Conservation (phyloP, 164 flowering plant genomes). For the Warburgia ugandensis region DNA sequence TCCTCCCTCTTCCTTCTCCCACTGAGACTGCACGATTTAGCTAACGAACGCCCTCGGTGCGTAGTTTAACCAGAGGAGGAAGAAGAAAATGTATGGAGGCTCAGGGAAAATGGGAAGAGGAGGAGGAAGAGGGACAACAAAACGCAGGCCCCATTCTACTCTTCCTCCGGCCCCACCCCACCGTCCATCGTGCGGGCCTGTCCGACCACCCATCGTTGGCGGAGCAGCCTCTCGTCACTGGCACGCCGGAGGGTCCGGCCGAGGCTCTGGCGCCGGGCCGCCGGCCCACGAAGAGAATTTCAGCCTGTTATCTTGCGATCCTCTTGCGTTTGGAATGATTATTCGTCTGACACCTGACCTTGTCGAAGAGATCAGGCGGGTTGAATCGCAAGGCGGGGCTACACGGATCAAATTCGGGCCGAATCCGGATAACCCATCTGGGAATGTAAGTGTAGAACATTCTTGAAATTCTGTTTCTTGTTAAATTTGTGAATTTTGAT, state of each 20-base stretch:
- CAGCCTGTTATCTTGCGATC: constrained; percentile 52
- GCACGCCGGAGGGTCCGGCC: constrained; percentile 3
- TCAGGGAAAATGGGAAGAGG: constrained; percentile 58
- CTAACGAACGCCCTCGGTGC: no score
- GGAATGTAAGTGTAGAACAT: constrained; percentile 67
- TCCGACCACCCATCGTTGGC: constrained; percentile 23
- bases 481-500: not conserved
- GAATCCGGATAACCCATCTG: constrained; percentile 42
- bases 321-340: constrained; percentile 64
- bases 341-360: constrained; percentile 75
- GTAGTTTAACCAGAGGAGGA: no score
- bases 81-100: constrained; percentile 84
- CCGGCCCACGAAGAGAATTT: constrained; percentile 50
- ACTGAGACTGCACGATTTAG: no score
- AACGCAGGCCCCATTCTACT: constrained; percentile 24
- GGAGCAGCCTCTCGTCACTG: constrained; percentile 28
- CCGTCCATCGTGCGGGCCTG: constrained; percentile 23
- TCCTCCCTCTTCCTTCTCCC: no score
- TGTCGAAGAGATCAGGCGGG: constrained; percentile 84
- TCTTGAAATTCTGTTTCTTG: not conserved
- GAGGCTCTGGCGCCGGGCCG: constrained; percentile 12
- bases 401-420: constrained; percentile 78
- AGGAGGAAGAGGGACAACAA: constrained; percentile 28
- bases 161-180: constrained; percentile 41
- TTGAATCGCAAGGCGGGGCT: constrained; percentile 58